Conservation (phyloP, 2,329 filamentous ascomycete species). For the Sporothrix pseudoabietina region DNA sequence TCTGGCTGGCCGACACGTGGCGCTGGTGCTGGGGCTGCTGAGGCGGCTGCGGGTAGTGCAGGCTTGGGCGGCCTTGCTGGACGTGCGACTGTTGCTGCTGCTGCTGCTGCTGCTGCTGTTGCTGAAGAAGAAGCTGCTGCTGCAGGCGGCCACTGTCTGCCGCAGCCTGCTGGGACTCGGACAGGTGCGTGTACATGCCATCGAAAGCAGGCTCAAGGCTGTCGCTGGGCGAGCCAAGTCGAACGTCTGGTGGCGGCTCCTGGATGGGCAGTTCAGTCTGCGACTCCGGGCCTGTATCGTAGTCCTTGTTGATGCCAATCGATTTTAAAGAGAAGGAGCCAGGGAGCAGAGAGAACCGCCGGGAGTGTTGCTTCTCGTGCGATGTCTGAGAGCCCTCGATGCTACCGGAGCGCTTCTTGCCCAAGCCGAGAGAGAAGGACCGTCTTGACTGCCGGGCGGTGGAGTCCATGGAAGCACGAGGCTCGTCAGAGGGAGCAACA, state of each 20-base stretch:
- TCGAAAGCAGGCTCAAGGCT: constrained; percentile 35
- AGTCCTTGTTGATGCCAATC: constrained; percentile 62
- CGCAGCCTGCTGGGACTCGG: constrained; percentile 37
- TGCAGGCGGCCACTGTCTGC: constrained; percentile 37
- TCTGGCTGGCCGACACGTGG: constrained; percentile 25
- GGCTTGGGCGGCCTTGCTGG: constrained; percentile 9
- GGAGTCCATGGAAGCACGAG: constrained; percentile 70
- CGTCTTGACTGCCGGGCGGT: constrained; percentile 57
- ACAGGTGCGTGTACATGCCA: constrained; percentile 42
- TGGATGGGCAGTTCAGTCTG: constrained; percentile 58
- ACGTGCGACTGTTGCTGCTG: constrained; percentile 25
- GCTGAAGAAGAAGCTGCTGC: constrained; percentile 39
- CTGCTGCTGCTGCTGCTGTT: constrained; percentile 39
- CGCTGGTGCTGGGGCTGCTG: constrained; percentile 37
- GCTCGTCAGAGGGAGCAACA: constrained; percentile 36
- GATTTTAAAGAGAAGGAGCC: constrained; percentile 65
- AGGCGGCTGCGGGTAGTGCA: constrained; percentile 29
- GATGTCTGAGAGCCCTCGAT: constrained; percentile 60
- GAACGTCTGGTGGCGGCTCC: constrained; percentile 42
- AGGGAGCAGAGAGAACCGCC: constrained; percentile 72
- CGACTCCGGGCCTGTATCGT: constrained; percentile 53
- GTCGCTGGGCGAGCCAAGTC: background rate
- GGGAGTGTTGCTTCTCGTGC: constrained; percentile 56
- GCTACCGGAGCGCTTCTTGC: constrained; percentile 71
- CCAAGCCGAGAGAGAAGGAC: constrained; percentile 69